Evolutionary conservation across 768 basidiomycete genomes (phyloP).

Genomic region (Arthromyces matolae): DNA sequence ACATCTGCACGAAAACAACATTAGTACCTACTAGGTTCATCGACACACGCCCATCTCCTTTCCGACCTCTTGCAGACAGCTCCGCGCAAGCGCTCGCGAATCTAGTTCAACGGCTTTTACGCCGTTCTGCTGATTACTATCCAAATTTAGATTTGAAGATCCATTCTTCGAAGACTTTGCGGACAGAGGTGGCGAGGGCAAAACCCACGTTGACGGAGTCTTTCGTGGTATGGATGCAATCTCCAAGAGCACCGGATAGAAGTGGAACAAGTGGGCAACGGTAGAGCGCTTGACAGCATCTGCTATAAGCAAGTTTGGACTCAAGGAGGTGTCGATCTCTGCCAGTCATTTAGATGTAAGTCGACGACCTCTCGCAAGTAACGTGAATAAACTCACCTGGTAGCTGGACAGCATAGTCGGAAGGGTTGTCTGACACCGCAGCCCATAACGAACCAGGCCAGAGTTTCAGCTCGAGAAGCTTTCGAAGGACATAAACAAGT

Average conservation of each 20-base stretch:
- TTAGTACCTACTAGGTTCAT: not conserved
- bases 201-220: conserved; percentile 66
- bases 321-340: conserved; percentile 39
- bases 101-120: conserved; percentile 49
- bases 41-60: conserved; percentile 60
- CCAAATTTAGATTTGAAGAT: conserved; percentile 5
- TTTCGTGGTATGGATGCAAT: conserved; percentile 70
- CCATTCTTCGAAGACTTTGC: conserved; percentile 4
- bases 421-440: conserved; percentile 63
- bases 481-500: conserved; percentile 75
- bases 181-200: conserved; percentile 13
- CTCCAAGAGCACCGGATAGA: conserved; percentile 76
- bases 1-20: not conserved
- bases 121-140: conserved; percentile 12
- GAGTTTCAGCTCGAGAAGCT: conserved; percentile 67
- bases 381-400: conserved; percentile 44
- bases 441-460: conserved; percentile 79
- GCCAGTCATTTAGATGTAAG: conserved; percentile 16
- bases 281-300: conserved; percentile 73
- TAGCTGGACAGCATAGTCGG: conserved; percentile 47
- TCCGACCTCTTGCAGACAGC: conserved; percentile 67
- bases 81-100: conserved; percentile 60
- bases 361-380: not conserved
- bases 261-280: conserved; percentile 84
- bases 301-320: conserved; percentile 55